These are phyloP conservation scores for Quambalaria eucalypti DNA, from an alignment of 1,284 basidiomycete genomes.

Conservation along the genomic window DNA sequence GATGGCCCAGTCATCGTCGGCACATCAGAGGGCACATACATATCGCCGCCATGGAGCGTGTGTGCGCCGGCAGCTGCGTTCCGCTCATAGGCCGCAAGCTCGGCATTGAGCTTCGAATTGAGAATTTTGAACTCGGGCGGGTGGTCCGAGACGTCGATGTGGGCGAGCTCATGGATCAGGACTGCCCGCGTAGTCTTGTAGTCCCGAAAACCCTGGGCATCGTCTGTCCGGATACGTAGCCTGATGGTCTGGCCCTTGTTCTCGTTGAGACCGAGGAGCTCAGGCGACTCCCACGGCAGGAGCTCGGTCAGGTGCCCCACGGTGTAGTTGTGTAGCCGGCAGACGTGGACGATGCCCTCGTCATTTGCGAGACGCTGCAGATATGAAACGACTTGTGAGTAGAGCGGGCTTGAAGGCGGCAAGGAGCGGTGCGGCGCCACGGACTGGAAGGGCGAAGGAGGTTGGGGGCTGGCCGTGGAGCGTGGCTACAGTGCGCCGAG, in stretches of 20 bases:
- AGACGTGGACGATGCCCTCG: slow-evolving; percentile 35
- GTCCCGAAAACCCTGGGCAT: slow-evolving; percentile 32
- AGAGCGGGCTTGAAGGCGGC: slow-evolving; percentile 8
- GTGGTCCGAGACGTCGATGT: slow-evolving; percentile 35
- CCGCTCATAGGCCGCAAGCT: slow-evolving; percentile 30
- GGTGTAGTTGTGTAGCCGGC: slow-evolving; percentile 22
- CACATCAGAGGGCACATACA: slow-evolving; percentile 16
- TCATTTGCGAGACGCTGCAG: slow-evolving; percentile 25
- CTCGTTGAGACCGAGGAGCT: slow-evolving; percentile 36
- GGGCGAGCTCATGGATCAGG: slow-evolving; percentile 38
- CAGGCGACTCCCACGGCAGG: slow-evolving; percentile 34
- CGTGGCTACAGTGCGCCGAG: neutral
- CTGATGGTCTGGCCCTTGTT: slow-evolving; percentile 33
- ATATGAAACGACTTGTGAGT: slow-evolving; percentile 16
- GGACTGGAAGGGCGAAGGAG: slow-evolving; percentile 15
- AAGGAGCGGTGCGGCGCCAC: slow-evolving; percentile 22
- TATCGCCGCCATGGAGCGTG: slow-evolving; percentile 15
- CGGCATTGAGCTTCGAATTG: slow-evolving; percentile 35
- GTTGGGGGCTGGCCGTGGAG: neutral
- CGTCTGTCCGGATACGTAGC: slow-evolving; percentile 36
- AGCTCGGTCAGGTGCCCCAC: slow-evolving; percentile 35
- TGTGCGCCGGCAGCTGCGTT: slow-evolving; percentile 12
- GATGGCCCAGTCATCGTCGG: neutral
- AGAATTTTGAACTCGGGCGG: slow-evolving; percentile 39
- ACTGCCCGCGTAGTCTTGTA: slow-evolving; percentile 37